A percentile compares a stretch with the other conserved stretches of the same genome.
Conservation (phyloP, 2,329 filamentous ascomycete species). For the Hypoxylon sp. region DNA sequence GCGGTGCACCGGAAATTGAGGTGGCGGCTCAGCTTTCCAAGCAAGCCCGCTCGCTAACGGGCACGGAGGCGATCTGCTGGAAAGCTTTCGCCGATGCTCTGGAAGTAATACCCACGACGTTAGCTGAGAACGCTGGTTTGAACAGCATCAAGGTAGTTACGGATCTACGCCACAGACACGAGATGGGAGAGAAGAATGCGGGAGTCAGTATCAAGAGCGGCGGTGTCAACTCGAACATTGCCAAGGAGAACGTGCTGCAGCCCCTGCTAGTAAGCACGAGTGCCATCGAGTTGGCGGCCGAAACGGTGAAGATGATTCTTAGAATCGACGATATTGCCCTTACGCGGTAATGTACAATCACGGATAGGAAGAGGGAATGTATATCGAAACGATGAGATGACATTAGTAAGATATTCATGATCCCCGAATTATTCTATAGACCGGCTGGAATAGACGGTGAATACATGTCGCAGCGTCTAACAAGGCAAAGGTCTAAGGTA, state of each 20-base stretch:
- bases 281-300: constrained; percentile 94
- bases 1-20: constrained; percentile 96
- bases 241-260: constrained; percentile 96
- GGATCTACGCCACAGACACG: constrained; percentile 92
- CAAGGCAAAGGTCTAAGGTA: not conserved
- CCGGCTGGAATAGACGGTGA: not conserved
- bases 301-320: constrained; percentile 96
- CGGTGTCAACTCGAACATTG: constrained; percentile 96
- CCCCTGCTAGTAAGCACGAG: constrained; percentile 96
- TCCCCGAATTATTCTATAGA: constrained; percentile 13
- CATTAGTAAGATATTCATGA: constrained; percentile 26
- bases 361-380: constrained; percentile 25
- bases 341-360: constrained; percentile 61
- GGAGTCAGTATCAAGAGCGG: constrained; percentile 98
- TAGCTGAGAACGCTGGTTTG: constrained; percentile 96
- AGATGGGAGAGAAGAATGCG: constrained; percentile 93
- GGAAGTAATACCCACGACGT: constrained; percentile 95
- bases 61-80: constrained; percentile 98
- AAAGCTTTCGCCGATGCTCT: constrained; percentile 98
- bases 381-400: constrained; percentile 38
- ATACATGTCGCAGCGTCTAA: not conserved
- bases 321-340: constrained; percentile 75
- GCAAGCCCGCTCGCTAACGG: constrained; percentile 83
- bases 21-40: constrained; percentile 88
- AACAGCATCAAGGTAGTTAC: constrained; percentile 99